Conservation (phyloP, 148 eudicot species). For the Nepenthes gracilis region DNA sequence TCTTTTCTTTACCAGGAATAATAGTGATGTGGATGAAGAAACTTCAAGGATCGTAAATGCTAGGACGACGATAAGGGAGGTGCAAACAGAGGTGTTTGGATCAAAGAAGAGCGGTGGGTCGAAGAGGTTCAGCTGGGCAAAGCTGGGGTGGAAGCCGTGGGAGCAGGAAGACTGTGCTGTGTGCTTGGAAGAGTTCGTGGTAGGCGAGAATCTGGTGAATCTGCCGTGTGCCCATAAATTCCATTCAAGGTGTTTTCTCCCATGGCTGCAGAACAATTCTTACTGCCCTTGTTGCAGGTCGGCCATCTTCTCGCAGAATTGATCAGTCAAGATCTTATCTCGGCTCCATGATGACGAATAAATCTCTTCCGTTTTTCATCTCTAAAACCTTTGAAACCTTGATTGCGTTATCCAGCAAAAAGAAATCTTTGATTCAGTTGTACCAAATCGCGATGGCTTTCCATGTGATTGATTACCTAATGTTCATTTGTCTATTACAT, state of each 20-base stretch:
- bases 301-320: slow-evolving; percentile 10
- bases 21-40: slow-evolving; percentile 8
- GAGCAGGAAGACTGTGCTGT: slow-evolving; percentile 67
- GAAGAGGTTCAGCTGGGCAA: slow-evolving; percentile 10
- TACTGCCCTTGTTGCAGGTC: slow-evolving; percentile 81
- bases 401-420: no score
- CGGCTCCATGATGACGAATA: no score
- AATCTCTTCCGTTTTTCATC: no score
- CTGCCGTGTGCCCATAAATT: slow-evolving; percentile 58
- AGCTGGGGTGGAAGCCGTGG: slow-evolving; percentile 34
- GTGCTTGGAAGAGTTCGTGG: slow-evolving; percentile 52
- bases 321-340: no score
- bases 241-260: slow-evolving; percentile 58
- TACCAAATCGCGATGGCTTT: no score
- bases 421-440: no score
- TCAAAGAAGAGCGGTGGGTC: slow-evolving; percentile 7
- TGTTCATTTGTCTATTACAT: no score
- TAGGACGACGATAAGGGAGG: slow-evolving; percentile 3
- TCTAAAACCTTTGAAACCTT: no score
- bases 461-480: no score
- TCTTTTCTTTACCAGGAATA: slow-evolving; percentile 6
- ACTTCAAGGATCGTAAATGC: slow-evolving; percentile 7
- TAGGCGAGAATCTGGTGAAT: slow-evolving; percentile 38
- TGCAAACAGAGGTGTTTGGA: slow-evolving; percentile 16
- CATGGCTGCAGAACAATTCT: slow-evolving; percentile 56